Evolutionary conservation across 2,329 filamentous ascomycete genomes (phyloP).

Genomic region (Magnaporthiopsis rhizophila): DNA sequence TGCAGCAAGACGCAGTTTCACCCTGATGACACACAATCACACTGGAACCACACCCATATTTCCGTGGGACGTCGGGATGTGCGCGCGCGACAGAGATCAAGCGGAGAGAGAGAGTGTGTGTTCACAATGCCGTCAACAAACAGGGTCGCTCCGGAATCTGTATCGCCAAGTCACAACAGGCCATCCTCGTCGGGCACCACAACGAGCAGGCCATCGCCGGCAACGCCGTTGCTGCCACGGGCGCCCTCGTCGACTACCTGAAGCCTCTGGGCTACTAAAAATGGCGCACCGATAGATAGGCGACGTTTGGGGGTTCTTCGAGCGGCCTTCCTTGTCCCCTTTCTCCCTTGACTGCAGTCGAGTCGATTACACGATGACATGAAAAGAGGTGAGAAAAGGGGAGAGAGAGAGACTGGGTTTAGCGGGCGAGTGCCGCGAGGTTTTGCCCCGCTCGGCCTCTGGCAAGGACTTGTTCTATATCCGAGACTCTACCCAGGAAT

Average conservation of each 20-base stretch:
- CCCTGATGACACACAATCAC: not conserved
- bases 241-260: conserved; percentile 81
- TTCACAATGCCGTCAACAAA: conserved; percentile 7
- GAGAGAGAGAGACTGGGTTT: not conserved
- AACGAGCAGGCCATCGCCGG: conserved; percentile 64
- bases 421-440: not conserved
- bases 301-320: not conserved
- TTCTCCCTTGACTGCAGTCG: not conserved
- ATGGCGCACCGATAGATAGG: conserved; percentile 5
- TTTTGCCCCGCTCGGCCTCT: not conserved
- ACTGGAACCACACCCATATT: not conserved
- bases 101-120: not conserved
- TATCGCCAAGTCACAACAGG: conserved; percentile 80
- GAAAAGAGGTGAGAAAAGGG: not conserved
- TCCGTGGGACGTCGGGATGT: not conserved
- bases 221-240: conserved; percentile 69
- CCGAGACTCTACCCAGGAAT: not conserved
- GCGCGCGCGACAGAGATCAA: conserved; percentile 2
- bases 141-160: conserved; percentile 71
- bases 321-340: not conserved
- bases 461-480: not conserved
- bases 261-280: conserved; percentile 68
- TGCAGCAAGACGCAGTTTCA: not conserved
- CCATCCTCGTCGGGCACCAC: conserved; percentile 85
- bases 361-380: not conserved